These are phyloP conservation scores for Leishmania lainsoni DNA, from an alignment of 208 protist species.

Conservation along the genomic window DNA sequence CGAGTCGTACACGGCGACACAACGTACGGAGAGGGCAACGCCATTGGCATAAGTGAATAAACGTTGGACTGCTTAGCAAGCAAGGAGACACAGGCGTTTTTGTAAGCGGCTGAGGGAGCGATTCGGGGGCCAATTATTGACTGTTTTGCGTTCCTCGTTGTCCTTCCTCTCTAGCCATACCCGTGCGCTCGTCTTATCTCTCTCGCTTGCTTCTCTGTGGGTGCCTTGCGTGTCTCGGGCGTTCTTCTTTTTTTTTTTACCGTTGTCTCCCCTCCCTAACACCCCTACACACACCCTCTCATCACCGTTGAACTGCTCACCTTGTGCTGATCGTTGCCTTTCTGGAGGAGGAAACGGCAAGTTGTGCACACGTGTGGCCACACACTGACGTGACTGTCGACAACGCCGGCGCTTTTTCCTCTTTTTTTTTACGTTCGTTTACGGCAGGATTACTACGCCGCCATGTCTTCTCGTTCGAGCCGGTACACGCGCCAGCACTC, in stretches of 20 bases:
- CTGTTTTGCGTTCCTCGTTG: neutral
- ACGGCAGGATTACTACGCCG: neutral
- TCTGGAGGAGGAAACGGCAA: neutral
- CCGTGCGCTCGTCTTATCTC: neutral
- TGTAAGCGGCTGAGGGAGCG: neutral
- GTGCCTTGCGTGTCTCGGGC: neutral
- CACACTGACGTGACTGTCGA: neutral
- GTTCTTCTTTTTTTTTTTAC: neutral
- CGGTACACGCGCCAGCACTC: neutral
- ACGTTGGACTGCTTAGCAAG: neutral
- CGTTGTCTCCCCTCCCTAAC: neutral
- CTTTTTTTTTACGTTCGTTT: neutral
- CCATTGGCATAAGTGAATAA: neutral
- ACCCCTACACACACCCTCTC: neutral
- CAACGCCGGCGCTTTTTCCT: neutral
- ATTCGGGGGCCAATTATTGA: neutral
- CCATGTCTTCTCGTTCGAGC: conserved; percentile 6
- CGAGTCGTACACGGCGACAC: neutral
- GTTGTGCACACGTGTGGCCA: neutral
- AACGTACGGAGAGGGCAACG: neutral
- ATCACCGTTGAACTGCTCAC: neutral
- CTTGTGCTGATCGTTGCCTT: neutral
- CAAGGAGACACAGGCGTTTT: neutral
- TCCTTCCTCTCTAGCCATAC: neutral
- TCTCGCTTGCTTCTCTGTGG: neutral